Evolutionary conservation across 176 grass and related monocot genomes (phyloP), one percentile per base, ranked within the genome.

Genomic region (Guadua angustifolia): DNA sequence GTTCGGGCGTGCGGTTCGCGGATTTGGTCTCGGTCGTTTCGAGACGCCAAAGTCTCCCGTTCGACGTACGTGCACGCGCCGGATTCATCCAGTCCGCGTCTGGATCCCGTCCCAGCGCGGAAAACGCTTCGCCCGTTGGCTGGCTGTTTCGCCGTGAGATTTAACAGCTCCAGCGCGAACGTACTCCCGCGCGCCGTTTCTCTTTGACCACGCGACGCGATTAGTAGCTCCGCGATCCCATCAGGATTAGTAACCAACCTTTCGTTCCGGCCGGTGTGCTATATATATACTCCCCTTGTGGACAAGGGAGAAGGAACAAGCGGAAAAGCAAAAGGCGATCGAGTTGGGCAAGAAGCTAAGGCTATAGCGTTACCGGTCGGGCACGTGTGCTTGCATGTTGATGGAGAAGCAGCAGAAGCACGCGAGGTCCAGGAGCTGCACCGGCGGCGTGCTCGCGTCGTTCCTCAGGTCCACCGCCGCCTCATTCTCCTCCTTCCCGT

Each of bases 391-490:
- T 16, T 33, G 15, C 21, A 8, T 38, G 64, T n/a, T 6, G 0
- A 84, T 71, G 89, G 80, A 83, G 79, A 67, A 57, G 55, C 63
- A 59, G 88, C 47, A 71, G 57, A 42, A 33, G 62, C 67, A 84
- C 52, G 71, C 74, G 36, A 89, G 74, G 89, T 69, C 83, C 25
- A 82, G 83, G 71, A 83, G 80, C 75, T 79, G 75, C 50, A 70
- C 51, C 50, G 78, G 46, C 61, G 73, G 44, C 69, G 83, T 77
- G 22, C 88, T 96, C 52, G 74, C 69, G 12, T 57, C 87, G 4
- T 87, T 99, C 92, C 78, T 99, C 45, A 71, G 69, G 44, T 82
- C 86, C 40, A 85, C 91, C 29, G 89, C 92, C 9, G 91, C 91
- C 6, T 88, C 89, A 73, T 65, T 86, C 88, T 82, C 64, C 29